phyloP scores from a whole-genome alignment of 257 asterid genomes.

The Rehmannia glutinosa region DNA sequence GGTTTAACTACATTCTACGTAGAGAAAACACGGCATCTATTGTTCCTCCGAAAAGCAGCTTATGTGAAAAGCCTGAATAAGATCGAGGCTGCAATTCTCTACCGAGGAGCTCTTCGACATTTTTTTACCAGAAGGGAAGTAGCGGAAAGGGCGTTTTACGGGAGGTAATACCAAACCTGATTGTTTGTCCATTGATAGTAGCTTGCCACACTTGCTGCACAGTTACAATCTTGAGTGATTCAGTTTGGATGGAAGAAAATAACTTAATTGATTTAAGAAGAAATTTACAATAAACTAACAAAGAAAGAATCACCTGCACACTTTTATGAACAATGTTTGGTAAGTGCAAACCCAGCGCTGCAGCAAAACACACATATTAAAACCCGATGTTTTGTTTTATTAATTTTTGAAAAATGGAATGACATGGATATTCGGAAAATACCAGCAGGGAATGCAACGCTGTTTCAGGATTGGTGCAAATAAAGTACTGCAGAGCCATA shows the following conservation, averaged over 20 bases:
- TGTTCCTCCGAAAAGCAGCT: constrained; percentile 57
- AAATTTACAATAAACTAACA: too few relatives aligned
- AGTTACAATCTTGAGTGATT: neutral
- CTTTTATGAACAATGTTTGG: constrained; percentile 58
- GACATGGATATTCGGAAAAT: constrained; percentile 13
- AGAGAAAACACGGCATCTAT: too few relatives aligned
- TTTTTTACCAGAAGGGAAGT: constrained; percentile 28
- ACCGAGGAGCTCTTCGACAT: constrained; percentile 27
- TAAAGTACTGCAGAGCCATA: constrained; percentile 81
- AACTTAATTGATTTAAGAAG: neutral
- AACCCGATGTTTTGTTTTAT: neutral
- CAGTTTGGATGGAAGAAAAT: neutral
- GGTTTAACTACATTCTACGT: too few relatives aligned
- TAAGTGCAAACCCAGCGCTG: constrained; percentile 92
- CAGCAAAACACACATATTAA: constrained; percentile 16
- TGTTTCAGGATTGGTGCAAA: constrained; percentile 41
- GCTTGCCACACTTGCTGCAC: constrained; percentile 79
- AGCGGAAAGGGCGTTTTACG: constrained; percentile 59
- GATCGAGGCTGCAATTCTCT: constrained; percentile 33
- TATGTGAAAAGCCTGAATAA: constrained; percentile 54
- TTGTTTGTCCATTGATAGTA: constrained; percentile 78
- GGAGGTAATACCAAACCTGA: constrained; percentile 74
- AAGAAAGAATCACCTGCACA: constrained; percentile 56
- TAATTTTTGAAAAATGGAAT: too few relatives aligned
- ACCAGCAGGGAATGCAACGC: constrained; percentile 69